A percentile compares a stretch with the other conserved stretches of the same genome.
These are phyloP conservation scores for Fusarium subglutinans DNA, from an alignment of 2,329 filamentous ascomycete genomes.

Conservation along the genomic window DNA sequence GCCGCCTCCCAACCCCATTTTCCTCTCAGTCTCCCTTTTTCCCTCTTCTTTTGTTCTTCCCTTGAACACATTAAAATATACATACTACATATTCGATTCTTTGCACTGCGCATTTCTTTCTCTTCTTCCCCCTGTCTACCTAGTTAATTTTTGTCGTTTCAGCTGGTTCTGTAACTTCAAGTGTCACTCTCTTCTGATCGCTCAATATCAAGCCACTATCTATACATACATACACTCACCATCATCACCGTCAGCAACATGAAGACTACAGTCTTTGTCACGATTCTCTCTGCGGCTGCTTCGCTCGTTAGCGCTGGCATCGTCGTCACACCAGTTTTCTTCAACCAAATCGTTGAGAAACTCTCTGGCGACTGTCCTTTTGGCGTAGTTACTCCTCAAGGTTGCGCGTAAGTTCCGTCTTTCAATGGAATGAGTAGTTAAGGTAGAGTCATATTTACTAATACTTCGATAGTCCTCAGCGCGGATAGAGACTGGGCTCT, in stretches of 20 bases:
- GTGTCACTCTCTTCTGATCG: background rate
- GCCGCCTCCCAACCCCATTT: constrained; percentile 9
- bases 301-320: constrained; percentile 62
- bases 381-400: constrained; percentile 64
- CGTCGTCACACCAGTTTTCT: constrained; percentile 63
- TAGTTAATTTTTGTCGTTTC: constrained; percentile 13
- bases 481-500: constrained; percentile 11
- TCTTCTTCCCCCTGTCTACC: background rate
- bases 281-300: constrained; percentile 55
- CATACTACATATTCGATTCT: constrained; percentile 17
- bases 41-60: background rate
- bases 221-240: background rate
- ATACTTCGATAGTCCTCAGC: constrained; percentile 25
- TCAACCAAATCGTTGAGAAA: constrained; percentile 62
- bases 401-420: constrained; percentile 62
- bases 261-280: constrained; percentile 43
- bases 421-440: background rate
- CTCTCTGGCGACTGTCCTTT: constrained; percentile 62
- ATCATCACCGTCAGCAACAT: constrained; percentile 29
- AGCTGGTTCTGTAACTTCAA: constrained; percentile 33
- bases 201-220: constrained; percentile 11
- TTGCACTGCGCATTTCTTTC: background rate
- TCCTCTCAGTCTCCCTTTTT: background rate
- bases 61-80: background rate
- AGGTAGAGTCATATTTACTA: background rate